Evolutionary conservation across 1,284 basidiomycete species (phyloP).

Genomic region (Pascua sp.): DNA sequence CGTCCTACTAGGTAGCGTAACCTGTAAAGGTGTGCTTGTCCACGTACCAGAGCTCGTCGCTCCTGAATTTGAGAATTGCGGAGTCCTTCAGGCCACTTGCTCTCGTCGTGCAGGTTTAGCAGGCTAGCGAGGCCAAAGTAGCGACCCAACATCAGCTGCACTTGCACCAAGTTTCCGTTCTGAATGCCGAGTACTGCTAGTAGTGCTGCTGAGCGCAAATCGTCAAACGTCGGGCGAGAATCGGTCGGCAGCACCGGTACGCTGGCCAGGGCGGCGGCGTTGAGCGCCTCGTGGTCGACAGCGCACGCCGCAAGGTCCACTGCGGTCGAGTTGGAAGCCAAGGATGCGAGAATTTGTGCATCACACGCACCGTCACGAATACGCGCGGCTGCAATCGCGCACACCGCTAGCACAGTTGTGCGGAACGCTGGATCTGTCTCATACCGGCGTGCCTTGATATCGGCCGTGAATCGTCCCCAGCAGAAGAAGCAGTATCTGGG

Average conservation of each 20-base stretch:
- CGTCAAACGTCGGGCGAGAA: constrained; percentile 9
- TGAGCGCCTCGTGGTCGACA: constrained; percentile 4
- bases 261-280: background rate
- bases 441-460: constrained; percentile 9
- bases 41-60: constrained; percentile 13
- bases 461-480: constrained; percentile 10
- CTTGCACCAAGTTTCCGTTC: constrained; percentile 10
- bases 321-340: too few relatives aligned
- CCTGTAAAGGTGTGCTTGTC: too few relatives aligned
- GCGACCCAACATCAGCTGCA: constrained; percentile 11
- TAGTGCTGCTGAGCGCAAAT: constrained; percentile 13
- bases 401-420: constrained; percentile 9
- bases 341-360: background rate
- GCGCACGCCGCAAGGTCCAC: too few relatives aligned
- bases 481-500: constrained; percentile 18
- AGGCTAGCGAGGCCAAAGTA: constrained; percentile 9
- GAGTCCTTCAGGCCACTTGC: constrained; percentile 10
- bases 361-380: constrained; percentile 13
- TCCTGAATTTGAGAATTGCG: constrained; percentile 12
- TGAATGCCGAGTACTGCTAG: constrained; percentile 14
- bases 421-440: constrained; percentile 10
- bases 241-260: background rate
- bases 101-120: constrained; percentile 12
- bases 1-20: too few relatives aligned
- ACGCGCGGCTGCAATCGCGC: constrained; percentile 14